Evolutionary conservation across 345 rosid species (phyloP), one percentile per base, ranked within the genome.

Genomic region (Eucalyptus polybractea): DNA sequence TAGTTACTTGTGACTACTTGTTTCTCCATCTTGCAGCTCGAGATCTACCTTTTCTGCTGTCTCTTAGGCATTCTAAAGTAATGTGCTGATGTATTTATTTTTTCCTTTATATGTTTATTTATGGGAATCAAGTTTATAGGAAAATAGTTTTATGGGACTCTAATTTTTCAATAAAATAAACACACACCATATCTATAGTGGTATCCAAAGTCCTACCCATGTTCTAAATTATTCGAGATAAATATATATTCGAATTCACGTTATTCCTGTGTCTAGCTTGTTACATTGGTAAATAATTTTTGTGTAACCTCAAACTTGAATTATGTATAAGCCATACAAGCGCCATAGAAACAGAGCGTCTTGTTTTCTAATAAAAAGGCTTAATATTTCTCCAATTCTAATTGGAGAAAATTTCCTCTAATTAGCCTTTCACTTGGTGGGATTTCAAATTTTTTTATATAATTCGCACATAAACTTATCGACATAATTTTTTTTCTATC

Each of bases 261-360:
- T 69, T 5, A 33, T 69, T 69, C 44, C 0, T 69, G 7, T 69
- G 10, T 69, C 12, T 69, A 69, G 21, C 5, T 69, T 17, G 13
- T 69, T 17, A 17, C 80, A 5, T 7, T 8, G 7, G 24, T 69
- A 69, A 9, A 69, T 69, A 69, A 17, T 22, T 31, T 69, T 69
- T 17, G 42, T 69, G 80, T 69, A 69, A 69, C 21, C 42, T 69
- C 42, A 17, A 69, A 95, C 91, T 89, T 7, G 42, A 21, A 31
- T 22, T 16, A 69, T 16, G 42, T 31, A 4, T 15, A 69, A 15
- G 42, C 16, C 31, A 27, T 60, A 27, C 31, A 60, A 60, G 31
- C 2, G 1, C 31, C 14, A 11, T 60, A 29, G 16, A n/a, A 13
- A 27, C 15, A 0, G 12, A 16, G 42, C 80, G 5, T 8, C 80